phyloP scores from a whole-genome alignment of 768 basidiomycete species.

The Collybiopsis luxurians region DNA sequence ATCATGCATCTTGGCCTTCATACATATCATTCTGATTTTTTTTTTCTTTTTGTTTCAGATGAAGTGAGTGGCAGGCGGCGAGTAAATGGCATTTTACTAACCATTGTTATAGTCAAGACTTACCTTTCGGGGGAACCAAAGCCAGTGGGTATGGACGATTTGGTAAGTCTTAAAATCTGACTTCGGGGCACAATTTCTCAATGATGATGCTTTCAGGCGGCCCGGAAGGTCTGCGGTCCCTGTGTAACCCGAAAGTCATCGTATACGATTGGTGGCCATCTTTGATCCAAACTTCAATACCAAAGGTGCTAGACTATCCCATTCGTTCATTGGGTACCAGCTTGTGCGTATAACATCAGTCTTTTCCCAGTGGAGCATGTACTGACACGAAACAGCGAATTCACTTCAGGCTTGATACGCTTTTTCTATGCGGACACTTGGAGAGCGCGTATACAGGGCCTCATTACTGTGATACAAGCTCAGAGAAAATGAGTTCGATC shows the following conservation, averaged over 20 bases:
- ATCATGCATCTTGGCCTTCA: neutral
- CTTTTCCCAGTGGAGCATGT: neutral
- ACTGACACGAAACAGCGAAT: slow-evolving; percentile 38
- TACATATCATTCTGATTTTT: neutral
- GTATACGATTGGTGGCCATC: slow-evolving; percentile 85
- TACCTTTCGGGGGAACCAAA: slow-evolving; percentile 95
- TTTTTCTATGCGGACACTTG: slow-evolving; percentile 54
- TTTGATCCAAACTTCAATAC: slow-evolving; percentile 81
- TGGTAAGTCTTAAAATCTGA: slow-evolving; percentile 42
- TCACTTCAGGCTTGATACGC: slow-evolving; percentile 45
- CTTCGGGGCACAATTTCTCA: neutral
- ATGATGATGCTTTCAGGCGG: slow-evolving; percentile 56
- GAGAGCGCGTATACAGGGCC: slow-evolving; percentile 43
- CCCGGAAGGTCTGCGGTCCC: slow-evolving; percentile 84
- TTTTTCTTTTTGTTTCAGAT: slow-evolving; percentile 38
- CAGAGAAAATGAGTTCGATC: slow-evolving; percentile 26
- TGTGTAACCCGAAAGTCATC: slow-evolving; percentile 89
- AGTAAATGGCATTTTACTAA: slow-evolving; percentile 8
- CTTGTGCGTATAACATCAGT: slow-evolving; percentile 54
- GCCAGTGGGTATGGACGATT: slow-evolving; percentile 92
- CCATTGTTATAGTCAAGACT: slow-evolving; percentile 59
- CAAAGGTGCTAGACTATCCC: slow-evolving; percentile 83
- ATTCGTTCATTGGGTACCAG: slow-evolving; percentile 67
- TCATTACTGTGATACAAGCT: slow-evolving; percentile 36
- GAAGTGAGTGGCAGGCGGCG: slow-evolving; percentile 48